These are phyloP conservation scores for Erythrophleum ivorense DNA, from an alignment of 331 rosid species.

Conservation along the genomic window DNA sequence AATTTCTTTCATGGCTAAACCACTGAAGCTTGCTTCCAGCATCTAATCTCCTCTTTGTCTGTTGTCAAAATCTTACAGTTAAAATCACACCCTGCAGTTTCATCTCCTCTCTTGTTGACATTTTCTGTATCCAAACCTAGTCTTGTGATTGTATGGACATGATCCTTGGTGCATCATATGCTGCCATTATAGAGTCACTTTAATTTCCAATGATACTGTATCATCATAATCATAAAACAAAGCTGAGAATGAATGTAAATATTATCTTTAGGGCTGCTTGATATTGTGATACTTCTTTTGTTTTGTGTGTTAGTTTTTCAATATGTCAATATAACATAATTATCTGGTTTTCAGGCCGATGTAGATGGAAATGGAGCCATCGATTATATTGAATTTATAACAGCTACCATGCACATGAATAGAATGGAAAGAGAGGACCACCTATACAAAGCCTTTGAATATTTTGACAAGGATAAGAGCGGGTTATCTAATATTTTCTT, in stretches of 20 bases:
- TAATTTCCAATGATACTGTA: not conserved
- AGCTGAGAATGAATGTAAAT: not conserved
- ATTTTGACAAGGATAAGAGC: conserved; percentile 90
- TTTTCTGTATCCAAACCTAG: not conserved
- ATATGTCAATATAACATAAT: conserved; percentile 18
- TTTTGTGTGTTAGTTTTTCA: conserved; percentile 29
- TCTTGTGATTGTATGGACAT: not conserved
- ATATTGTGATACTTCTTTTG: conserved; percentile 27
- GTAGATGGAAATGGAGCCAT: conserved; percentile 95
- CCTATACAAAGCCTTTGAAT: conserved; percentile 86
- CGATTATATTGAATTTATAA: conserved; percentile 91
- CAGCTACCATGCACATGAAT: conserved; percentile 97
- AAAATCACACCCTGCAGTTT: not conserved
- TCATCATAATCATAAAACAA: not conserved
- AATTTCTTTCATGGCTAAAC: conserved; percentile 10
- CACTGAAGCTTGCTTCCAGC: not conserved
- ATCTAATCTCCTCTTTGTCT: not conserved
- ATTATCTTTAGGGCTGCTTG: conserved; percentile 27
- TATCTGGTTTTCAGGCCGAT: conserved; percentile 76
- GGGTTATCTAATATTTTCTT: conserved; percentile 60
- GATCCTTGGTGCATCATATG: not conserved
- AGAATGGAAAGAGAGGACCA: conserved; percentile 96
- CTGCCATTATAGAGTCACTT: not conserved
- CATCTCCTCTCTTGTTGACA: not conserved
- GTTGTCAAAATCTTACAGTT: not conserved